phyloP scores from a whole-genome alignment of 371 early-diverging fungal species.

The Mortierella sp. region DNA sequence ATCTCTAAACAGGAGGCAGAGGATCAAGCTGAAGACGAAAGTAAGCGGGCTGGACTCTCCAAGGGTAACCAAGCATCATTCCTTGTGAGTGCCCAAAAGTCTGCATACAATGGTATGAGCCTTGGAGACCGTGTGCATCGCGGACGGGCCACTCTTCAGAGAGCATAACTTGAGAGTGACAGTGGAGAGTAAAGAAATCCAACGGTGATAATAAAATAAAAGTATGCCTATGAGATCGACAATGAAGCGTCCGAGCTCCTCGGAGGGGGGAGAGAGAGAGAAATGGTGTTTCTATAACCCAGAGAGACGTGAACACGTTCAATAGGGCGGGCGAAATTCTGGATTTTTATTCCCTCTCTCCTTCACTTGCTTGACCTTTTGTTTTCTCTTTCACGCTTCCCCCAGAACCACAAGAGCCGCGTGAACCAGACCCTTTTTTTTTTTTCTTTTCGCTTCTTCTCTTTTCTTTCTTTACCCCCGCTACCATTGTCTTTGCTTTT shows the following conservation, averaged over 20 bases:
- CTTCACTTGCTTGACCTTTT: not conserved
- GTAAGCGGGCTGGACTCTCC: constrained; percentile 17
- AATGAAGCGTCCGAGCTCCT: too few relatives aligned
- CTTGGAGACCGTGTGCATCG: constrained; percentile 48
- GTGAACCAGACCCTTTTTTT: not conserved
- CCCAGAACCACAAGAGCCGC: not conserved
- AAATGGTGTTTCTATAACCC: too few relatives aligned
- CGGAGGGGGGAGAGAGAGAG: too few relatives aligned
- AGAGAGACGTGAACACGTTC: too few relatives aligned
- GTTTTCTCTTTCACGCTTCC: not conserved
- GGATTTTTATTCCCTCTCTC: not conserved
- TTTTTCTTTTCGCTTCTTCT: not conserved
- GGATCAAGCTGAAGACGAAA: constrained; percentile 45
- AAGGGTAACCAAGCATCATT: constrained; percentile 43
- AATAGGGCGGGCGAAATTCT: too few relatives aligned
- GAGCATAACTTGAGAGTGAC: too few relatives aligned
- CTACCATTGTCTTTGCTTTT: not conserved
- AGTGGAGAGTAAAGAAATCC: too few relatives aligned
- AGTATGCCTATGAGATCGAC: too few relatives aligned
- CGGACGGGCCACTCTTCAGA: constrained; percentile 32
- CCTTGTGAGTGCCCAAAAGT: constrained; percentile 26
- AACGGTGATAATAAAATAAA: too few relatives aligned
- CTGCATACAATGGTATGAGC: constrained; percentile 35
- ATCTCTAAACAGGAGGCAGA: constrained; percentile 36
- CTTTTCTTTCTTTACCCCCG: not conserved